Evolutionary conservation across 2,329 filamentous ascomycete species (phyloP), one percentile per base, ranked within the genome.

Genomic region (Daldinia sp.): DNA sequence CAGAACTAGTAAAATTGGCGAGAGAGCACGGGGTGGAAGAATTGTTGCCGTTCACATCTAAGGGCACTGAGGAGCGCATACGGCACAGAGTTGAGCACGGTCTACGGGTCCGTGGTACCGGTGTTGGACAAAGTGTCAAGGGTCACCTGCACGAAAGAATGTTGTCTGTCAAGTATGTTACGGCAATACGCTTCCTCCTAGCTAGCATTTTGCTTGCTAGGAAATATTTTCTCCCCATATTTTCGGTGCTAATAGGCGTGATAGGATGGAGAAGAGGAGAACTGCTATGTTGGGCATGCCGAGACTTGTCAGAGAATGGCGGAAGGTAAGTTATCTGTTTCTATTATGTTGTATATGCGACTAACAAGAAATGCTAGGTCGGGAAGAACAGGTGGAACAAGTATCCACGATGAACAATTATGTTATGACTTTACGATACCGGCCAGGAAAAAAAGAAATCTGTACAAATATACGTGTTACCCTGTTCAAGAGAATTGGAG

Each of bases 201-300:
- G 8, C 13, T 10, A 23, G 25, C 48, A 34, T 5, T 45, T 52
- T 51, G n/a, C 35, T 45, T 15, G n/a, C 37, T 21, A 7, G 25
- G 9, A 13, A 11, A 32, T 10, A 8, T 11, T 56, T 43, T 11
- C 11, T 50, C 4, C 50, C 17, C 21, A 35, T 23, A 32, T n/a
- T 48, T 9, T 9, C 27, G 49, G 64, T 68, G 66, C 76, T 82
- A 68, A 81, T 73, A 51, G 30, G 52, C 32, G 30, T 7, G 55
- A 61, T 74, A 91, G 90, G 78, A 86, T 98, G 85, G 93, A 97
- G 77, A 88, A 91, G 81, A 89, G 93, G 80, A 91, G 90, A 84
- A 86, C 92, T 78, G 95, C 95, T 62, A 97, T 98, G 92, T 78
- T 96, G 81, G 89, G 90, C 63, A 99, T 99, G 95, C 93, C 94